These are phyloP conservation scores for Desmodesmus armatus DNA, from an alignment of 139 green algal genomes.

Conservation along the genomic window DNA sequence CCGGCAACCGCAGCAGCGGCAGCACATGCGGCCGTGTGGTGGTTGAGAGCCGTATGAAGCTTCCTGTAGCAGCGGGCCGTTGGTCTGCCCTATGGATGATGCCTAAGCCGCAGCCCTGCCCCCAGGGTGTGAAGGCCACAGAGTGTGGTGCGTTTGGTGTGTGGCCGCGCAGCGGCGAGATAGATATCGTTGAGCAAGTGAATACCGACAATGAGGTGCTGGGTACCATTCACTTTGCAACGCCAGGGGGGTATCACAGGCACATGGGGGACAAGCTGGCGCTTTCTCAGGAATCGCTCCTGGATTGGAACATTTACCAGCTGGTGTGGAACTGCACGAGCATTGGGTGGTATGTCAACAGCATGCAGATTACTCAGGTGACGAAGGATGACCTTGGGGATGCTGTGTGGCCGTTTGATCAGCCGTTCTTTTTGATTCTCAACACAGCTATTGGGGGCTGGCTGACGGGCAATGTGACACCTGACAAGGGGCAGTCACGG, in stretches of 20 bases:
- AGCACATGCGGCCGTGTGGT: not conserved
- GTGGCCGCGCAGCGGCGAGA: conserved; percentile 3
- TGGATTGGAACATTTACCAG: not conserved
- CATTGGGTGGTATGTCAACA: conserved; percentile 12
- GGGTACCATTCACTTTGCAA: conserved; percentile 5
- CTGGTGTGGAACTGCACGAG: not conserved
- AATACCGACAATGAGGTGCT: not conserved
- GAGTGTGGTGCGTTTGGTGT: not conserved
- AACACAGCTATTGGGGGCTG: not conserved
- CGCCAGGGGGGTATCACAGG: not conserved
- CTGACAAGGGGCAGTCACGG: too few species aligned
- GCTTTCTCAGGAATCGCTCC: not conserved
- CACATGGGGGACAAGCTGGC: not conserved
- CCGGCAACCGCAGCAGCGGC: not conserved
- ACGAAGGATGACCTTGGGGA: not conserved
- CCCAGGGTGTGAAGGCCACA: not conserved
- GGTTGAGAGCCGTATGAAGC: not conserved
- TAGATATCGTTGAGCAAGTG: conserved; percentile 9
- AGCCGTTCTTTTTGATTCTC: not conserved
- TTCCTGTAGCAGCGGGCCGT: not conserved
- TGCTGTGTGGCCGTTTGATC: not conserved
- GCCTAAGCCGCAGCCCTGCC: not conserved
- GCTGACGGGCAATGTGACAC: not conserved
- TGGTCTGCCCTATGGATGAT: conserved; percentile 17
- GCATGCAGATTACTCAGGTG: not conserved